Evolutionary conservation across 208 protist species (phyloP), one percentile per base, ranked within the genome.

Genomic region (Wallacemonas rigidus): DNA sequence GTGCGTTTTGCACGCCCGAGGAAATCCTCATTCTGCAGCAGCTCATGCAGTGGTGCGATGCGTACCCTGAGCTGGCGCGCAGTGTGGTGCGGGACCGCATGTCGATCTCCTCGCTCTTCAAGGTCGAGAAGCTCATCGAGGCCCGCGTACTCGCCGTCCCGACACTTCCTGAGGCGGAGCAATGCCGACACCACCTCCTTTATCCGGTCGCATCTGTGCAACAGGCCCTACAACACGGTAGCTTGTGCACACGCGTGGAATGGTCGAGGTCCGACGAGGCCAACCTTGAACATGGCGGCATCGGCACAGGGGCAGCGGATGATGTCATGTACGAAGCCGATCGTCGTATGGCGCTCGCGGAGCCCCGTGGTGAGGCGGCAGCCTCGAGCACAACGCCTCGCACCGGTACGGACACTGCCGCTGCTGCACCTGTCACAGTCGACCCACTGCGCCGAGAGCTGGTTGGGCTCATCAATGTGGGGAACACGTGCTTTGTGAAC

Each of bases 401-500:
- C 26, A 26, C 26, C 26, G 26, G 26, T 26, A 26, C 39, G 38
- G 63, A 47, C 4, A 2, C 68, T 6, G 14, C 11, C 41, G 48
- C 39, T 15, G 14, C 36, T 35, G 4, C 57, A 14, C 54, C 8
- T 39, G 38, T 35, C 57, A 8, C 40, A 47, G 48, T 43, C 38
- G 7, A 50, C 35, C 47, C 39, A 14, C 9, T 47, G 36, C n/a
- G 63, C 12, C 55, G 58, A 6, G 69, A 73, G 14, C 85, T 79
- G 68, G 75, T 92, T 0, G 87, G 87, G 1, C 71, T 92, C 26
- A 57, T 62, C 35, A 92, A 90, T 64, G 69, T 65, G 3, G 88
- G 88, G 15, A 90, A 93, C 79, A 89, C 80, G 55, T 93, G 85
- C 65, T 90, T 90, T 40, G 63, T 90, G 1, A 90, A 90, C 75